These are phyloP conservation scores for Solanum boliviense DNA, from an alignment of 257 asterid species.

Conservation along the genomic window DNA sequence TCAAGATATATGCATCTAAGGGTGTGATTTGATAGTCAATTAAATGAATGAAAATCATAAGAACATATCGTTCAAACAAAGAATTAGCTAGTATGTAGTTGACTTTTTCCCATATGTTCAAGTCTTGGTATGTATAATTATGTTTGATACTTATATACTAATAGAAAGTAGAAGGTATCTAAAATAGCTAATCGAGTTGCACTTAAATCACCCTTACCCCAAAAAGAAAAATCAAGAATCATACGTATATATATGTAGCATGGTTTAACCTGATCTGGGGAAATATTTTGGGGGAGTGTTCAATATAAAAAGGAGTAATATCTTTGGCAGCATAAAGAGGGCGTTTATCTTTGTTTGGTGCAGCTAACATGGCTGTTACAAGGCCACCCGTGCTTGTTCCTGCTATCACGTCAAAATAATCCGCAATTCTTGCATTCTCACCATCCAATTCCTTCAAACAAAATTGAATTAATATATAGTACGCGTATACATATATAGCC, in stretches of 20 bases:
- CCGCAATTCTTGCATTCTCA: constrained; percentile 28
- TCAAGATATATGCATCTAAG: background rate
- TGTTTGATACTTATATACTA: background rate
- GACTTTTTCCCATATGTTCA: background rate
- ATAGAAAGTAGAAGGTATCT: background rate
- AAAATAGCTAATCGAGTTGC: background rate
- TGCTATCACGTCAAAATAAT: constrained; percentile 45
- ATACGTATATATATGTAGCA: background rate
- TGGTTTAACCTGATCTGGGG: constrained; percentile 18
- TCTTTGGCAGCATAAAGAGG: constrained; percentile 49
- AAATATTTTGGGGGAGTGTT: constrained; percentile 34
- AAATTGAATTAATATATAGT: background rate
- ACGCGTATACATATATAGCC: background rate
- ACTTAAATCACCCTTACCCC: background rate
- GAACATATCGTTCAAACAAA: background rate
- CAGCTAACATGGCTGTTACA: constrained; percentile 36
- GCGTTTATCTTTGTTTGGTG: constrained; percentile 29
- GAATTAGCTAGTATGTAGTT: background rate
- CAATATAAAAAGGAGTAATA: constrained; percentile 31
- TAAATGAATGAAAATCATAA: background rate
- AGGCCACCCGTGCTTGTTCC: constrained; percentile 64
- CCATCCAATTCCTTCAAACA: constrained; percentile 36
- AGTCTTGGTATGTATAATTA: background rate
- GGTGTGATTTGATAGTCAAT: background rate
- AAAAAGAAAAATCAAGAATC: background rate